Base-by-base conservation (phyloP, 345 rosid species). In the Chamaenerion angustifolium region DNA sequence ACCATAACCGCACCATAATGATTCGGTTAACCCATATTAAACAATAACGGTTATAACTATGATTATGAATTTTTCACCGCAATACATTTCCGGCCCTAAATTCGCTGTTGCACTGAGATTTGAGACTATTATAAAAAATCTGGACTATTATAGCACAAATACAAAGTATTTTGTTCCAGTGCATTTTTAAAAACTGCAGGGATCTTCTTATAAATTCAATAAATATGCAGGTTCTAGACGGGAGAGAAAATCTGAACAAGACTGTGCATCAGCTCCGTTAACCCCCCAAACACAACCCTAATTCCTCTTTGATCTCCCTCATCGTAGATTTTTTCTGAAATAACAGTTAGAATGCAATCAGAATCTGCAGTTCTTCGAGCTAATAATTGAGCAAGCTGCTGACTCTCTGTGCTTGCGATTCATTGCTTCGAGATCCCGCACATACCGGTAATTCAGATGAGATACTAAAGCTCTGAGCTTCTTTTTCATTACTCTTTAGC, bases 261-360 rank as follows among this genome's bases (percentile, higher is more conserved):
- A n/a, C 47, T 53, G 14, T 11, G n/a, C 13, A 44, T n/a, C 49
- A 3, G 12, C 58, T 42, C 49, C 49, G 49, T 55, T 16, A 55
- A 25, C 49, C 49, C 37, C 35, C 35, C 10, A 42, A 13, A 0
- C 21, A 15, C 47, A 16, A 53, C 56, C 44, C 48, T 23, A 12
- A 42, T 18, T 54, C 37, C 47, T 7, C 37, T 21, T 27, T 21
- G 12, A n/a, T 13, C 46, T 6, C 16, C 15, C 9, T 45, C 46
- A 18, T 3, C 8, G 25, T 12, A 15, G 12, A 12, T 8, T 49
- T 25, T 10, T 14, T 25, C 16, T 10, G 40, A 4, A 14, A 21
- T 40, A 25, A 13, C 14, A 16, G 40, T 25, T 25, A 16, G 11
- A 49, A 49, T 49, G 52, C 52, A 12, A 49, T 25, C 40, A 10